Evolutionary conservation across 345 rosid species (phyloP).

Genomic region (Rhodamnia rubescens): DNA sequence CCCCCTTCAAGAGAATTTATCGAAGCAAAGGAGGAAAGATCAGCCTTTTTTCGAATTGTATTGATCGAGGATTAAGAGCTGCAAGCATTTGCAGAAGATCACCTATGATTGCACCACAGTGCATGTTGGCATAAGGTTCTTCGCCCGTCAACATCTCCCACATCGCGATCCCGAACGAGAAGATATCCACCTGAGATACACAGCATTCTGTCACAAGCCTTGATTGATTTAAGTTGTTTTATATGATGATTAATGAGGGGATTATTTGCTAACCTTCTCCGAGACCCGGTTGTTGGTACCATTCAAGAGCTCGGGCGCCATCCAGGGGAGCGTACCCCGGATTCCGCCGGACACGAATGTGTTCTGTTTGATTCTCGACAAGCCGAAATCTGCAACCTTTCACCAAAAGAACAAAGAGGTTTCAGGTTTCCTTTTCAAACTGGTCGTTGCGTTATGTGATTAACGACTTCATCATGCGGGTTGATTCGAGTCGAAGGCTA

Average conservation of each 20-base stretch:
- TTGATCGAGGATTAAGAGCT: not conserved
- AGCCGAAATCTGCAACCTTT: conserved; percentile 93
- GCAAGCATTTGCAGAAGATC: not conserved
- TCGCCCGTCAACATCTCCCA: conserved; percentile 86
- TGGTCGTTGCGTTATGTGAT: not conserved
- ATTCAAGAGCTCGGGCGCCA: conserved; percentile 85
- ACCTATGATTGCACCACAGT: conserved; percentile 96
- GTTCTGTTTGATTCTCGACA: conserved; percentile 85
- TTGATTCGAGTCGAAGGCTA: not conserved
- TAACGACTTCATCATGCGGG: not conserved
- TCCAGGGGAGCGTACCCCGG: conserved; percentile 97
- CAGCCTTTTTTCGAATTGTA: not conserved
- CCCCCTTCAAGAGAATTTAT: conserved; percentile 44
- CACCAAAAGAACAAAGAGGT: not conserved
- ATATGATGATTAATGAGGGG: not conserved
- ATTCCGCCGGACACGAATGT: conserved; percentile 89
- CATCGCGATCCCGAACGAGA: conserved; percentile 75
- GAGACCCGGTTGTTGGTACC: conserved; percentile 78
- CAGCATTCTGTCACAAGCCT: not conserved
- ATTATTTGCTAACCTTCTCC: conserved; percentile 40
- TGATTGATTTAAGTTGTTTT: not conserved
- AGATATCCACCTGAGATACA: conserved; percentile 67
- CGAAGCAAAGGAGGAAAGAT: not conserved
- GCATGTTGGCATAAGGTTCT: conserved; percentile 88
- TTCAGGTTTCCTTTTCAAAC: not conserved